Evolutionary conservation across 768 basidiomycete species (phyloP).

Genomic region (Termitomyces sp.): DNA sequence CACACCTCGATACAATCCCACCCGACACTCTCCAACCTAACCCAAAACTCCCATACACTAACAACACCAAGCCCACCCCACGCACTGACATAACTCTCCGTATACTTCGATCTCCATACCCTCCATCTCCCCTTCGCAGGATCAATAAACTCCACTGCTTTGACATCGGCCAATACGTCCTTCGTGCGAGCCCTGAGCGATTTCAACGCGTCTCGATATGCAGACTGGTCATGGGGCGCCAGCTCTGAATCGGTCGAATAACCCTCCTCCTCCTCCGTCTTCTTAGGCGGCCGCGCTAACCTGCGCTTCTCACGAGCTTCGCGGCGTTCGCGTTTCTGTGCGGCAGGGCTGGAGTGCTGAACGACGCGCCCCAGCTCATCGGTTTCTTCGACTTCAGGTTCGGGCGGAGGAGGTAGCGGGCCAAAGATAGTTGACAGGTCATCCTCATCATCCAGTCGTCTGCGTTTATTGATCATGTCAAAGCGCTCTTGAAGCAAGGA

Average conservation of each 20-base stretch:
- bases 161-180: slow-evolving; percentile 73
- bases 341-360: not conserved
- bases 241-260: slow-evolving; percentile 84
- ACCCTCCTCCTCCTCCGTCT: slow-evolving; percentile 58
- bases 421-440: slow-evolving; percentile 73
- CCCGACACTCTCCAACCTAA: slow-evolving; percentile 76
- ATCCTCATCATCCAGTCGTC: slow-evolving; percentile 73
- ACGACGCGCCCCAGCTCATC: slow-evolving; percentile 36
- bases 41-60: slow-evolving; percentile 93
- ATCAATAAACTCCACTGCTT: slow-evolving; percentile 78
- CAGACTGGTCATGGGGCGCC: slow-evolving; percentile 56
- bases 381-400: slow-evolving; percentile 32
- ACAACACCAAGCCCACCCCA: slow-evolving; percentile 90
- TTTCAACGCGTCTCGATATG: slow-evolving; percentile 60
- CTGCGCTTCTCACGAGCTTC: slow-evolving; percentile 56
- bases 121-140: slow-evolving; percentile 62
- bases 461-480: slow-evolving; percentile 63
- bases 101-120: slow-evolving; percentile 71
- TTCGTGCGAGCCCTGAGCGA: slow-evolving; percentile 46
- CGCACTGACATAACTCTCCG: slow-evolving; percentile 80
- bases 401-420: slow-evolving; percentile 22
- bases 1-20: slow-evolving; percentile 85
- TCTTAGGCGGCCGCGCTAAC: slow-evolving; percentile 29
- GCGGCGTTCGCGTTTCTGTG: slow-evolving; percentile 46
- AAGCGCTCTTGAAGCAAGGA: slow-evolving; percentile 71